These are phyloP conservation scores for Sporisorium sorghi DNA, from an alignment of 1,284 basidiomycete genomes.

Conservation along the genomic window DNA sequence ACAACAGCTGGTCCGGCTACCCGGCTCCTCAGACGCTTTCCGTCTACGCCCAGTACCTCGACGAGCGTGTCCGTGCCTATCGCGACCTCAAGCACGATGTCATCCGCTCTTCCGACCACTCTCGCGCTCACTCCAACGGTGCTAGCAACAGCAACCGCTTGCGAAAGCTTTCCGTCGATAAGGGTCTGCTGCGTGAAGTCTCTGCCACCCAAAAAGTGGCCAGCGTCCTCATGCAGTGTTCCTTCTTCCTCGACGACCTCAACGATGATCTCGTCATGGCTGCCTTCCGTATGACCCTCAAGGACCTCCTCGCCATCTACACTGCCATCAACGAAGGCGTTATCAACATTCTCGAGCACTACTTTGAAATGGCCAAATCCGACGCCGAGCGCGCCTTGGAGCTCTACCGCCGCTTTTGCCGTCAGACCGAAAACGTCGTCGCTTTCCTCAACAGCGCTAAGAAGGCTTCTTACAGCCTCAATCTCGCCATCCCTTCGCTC, in stretches of 20 bases:
- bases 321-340: constrained; percentile 98
- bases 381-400: constrained; percentile 87
- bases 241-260: constrained; percentile 93
- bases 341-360: constrained; percentile 93
- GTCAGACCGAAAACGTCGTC: constrained; percentile 91
- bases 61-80: constrained; percentile 88
- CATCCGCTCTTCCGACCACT: constrained; percentile 84
- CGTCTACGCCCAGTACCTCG: constrained; percentile 88
- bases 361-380: constrained; percentile 96
- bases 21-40: constrained; percentile 83
- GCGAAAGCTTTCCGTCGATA: constrained; percentile 91
- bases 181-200: constrained; percentile 91
- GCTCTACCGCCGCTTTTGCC: constrained; percentile 94
- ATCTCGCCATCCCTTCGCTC: constrained; percentile 91
- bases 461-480: constrained; percentile 90
- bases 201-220: constrained; percentile 89
- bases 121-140: constrained; percentile 72
- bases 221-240: constrained; percentile 85
- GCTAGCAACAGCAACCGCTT: constrained; percentile 74
- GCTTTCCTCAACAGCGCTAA: constrained; percentile 93
- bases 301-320: constrained; percentile 93
- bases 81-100: constrained; percentile 92
- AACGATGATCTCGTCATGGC: constrained; percentile 90
- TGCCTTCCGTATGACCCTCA: constrained; percentile 93
- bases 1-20: constrained; percentile 44